Evolutionary conservation across 768 basidiomycete genomes (phyloP).

Genomic region (Collybia sp.): DNA sequence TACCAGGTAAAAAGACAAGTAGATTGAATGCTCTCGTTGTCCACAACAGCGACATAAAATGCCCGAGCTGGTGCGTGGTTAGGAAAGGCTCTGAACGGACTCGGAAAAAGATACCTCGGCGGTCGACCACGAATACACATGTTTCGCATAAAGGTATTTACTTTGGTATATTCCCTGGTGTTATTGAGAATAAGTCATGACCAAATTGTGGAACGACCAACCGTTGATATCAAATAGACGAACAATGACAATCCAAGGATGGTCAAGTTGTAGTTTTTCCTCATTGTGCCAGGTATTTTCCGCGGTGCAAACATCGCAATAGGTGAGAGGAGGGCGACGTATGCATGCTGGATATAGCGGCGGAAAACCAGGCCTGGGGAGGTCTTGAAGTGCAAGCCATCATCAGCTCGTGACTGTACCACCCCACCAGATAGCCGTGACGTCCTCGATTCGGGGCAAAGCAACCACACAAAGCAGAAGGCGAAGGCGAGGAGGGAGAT

Average conservation of each 20-base stretch:
- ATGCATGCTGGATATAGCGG: constrained; percentile 20
- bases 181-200: neutral
- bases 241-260: constrained; percentile 63
- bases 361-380: constrained; percentile 23
- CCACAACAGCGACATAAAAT: constrained; percentile 72
- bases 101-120: constrained; percentile 33
- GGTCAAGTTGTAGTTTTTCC: constrained; percentile 72
- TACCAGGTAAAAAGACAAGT: constrained; percentile 65
- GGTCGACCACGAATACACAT: constrained; percentile 66
- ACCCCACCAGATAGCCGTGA: constrained; percentile 12
- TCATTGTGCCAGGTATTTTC: constrained; percentile 30
- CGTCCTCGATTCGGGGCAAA: constrained; percentile 52
- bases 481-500: constrained; percentile 30
- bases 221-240: constrained; percentile 58
- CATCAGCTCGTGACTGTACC: constrained; percentile 9
- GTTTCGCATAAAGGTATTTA: constrained; percentile 77
- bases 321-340: constrained; percentile 52
- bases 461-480: constrained; percentile 34
- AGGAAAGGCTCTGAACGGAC: neutral
- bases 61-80: constrained; percentile 44
- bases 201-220: constrained; percentile 28
- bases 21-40: constrained; percentile 60
- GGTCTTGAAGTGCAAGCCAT: constrained; percentile 20
- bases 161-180: constrained; percentile 62
- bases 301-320: constrained; percentile 67